A percentile compares a stretch with the other conserved stretches of the same genome.
These are phyloP conservation scores for Daldinia loculata DNA, from an alignment of 495 filamentous ascomycete species.

Conservation along the genomic window DNA sequence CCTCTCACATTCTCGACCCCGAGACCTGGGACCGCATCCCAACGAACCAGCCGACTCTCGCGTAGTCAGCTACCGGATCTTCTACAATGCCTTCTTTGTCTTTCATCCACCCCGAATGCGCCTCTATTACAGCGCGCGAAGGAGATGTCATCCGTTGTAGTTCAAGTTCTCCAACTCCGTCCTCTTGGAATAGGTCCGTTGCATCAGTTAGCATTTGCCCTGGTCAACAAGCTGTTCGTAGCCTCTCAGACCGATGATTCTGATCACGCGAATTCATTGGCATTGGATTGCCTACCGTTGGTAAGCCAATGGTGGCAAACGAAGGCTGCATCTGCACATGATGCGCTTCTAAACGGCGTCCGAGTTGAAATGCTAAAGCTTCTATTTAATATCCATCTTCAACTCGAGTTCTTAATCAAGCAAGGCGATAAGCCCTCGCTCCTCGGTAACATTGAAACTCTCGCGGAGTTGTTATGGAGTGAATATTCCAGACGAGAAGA, in stretches of 20 bases:
- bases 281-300: slow-evolving; percentile 71
- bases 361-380: slow-evolving; percentile 70
- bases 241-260: slow-evolving; percentile 73
- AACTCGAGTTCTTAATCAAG: slow-evolving; percentile 58
- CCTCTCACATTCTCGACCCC: slow-evolving; percentile 44
- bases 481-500: slow-evolving; percentile 78
- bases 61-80: slow-evolving; percentile 59
- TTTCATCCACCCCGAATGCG: slow-evolving; percentile 74
- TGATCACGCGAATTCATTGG: slow-evolving; percentile 63
- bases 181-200: slow-evolving; percentile 63
- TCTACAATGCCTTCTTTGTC: slow-evolving; percentile 69
- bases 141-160: slow-evolving; percentile 64
- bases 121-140: slow-evolving; percentile 69
- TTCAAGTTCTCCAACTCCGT: slow-evolving; percentile 70
- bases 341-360: slow-evolving; percentile 71
- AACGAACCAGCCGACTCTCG: slow-evolving; percentile 25
- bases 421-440: slow-evolving; percentile 43
- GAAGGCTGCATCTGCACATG: slow-evolving; percentile 69
- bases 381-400: slow-evolving; percentile 70
- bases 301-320: slow-evolving; percentile 77
- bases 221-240: slow-evolving; percentile 75
- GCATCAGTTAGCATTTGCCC: slow-evolving; percentile 75
- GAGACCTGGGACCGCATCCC: slow-evolving; percentile 43
- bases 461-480: slow-evolving; percentile 69
- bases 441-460: slow-evolving; percentile 54